These are phyloP conservation scores for Wickerhamiella domercqiae DNA, from an alignment of 805 yeast species.

Conservation along the genomic window DNA sequence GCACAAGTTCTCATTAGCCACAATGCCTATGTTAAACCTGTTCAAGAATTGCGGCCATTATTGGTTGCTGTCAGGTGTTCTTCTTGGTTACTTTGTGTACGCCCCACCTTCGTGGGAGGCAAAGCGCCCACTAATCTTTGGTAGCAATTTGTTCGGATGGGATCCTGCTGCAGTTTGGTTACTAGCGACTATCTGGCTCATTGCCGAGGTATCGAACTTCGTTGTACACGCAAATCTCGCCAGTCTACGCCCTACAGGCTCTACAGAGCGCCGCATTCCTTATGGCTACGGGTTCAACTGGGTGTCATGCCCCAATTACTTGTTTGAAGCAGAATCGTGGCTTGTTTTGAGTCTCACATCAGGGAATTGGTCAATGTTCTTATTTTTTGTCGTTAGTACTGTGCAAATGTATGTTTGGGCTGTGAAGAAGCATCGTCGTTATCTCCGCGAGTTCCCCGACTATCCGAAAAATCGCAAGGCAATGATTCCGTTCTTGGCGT, in stretches of 20 bases:
- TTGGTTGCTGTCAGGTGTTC: slow-evolving; percentile 75
- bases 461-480: slow-evolving; percentile 72
- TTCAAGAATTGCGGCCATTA: slow-evolving; percentile 85
- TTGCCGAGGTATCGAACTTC: slow-evolving; percentile 59
- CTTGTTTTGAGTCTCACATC: slow-evolving; percentile 49
- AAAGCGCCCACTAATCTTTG: background rate
- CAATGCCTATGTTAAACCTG: slow-evolving; percentile 82
- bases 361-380: slow-evolving; percentile 60
- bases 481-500: slow-evolving; percentile 60
- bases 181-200: slow-evolving; percentile 20
- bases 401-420: slow-evolving; percentile 91
- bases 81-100: slow-evolving; percentile 37
- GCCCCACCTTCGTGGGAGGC: slow-evolving; percentile 24
- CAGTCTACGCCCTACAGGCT: slow-evolving; percentile 37
- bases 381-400: slow-evolving; percentile 57
- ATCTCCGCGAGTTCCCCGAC: slow-evolving; percentile 53
- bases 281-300: slow-evolving; percentile 67
- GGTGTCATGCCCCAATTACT: slow-evolving; percentile 88
- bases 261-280: slow-evolving; percentile 54
- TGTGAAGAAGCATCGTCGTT: slow-evolving; percentile 59
- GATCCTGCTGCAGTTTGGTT: slow-evolving; percentile 8
- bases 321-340: slow-evolving; percentile 76
- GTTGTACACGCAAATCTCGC: slow-evolving; percentile 52
- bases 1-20: slow-evolving; percentile 72
- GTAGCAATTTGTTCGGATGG: slow-evolving; percentile 8